Base-by-base conservation (phyloP, 2,329 filamentous ascomycete species). In the Phaeophleospora eucalypticola region DNA sequence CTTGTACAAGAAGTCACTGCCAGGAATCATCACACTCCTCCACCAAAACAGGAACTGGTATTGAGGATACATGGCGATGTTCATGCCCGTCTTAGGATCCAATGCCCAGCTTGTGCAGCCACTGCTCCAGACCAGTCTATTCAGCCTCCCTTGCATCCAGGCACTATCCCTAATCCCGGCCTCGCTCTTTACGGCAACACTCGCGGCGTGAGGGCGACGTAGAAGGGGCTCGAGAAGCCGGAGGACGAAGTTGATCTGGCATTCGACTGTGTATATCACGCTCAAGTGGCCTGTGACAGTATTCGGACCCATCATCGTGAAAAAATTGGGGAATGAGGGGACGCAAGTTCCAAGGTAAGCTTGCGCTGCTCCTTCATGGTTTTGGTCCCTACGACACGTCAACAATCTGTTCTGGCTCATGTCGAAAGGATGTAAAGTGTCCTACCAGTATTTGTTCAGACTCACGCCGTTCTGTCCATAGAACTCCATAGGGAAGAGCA, bases 81-180 rank as follows among this genome's bases (percentile, higher is more conserved):
- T 79, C 38, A 70, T 63, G 0, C 69, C 68, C 0, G 73, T 74
- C 37, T 66, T 67, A 0, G 65, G 60, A 47, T 79, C 71, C 2
- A 79, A 65, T 3, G 70, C 75, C 76, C 76, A 79, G n/a, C 68
- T 73, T 1, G 69, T 71, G 51, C 76, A 79, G 0, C 76, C 75
- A 1, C 68, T 69, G 0, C 67, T 60, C 72, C 73, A 79, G 1
- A 79, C 75, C 1, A 77, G 57, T 29, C 64, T 63, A 37, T 64
- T 70, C 0, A 70, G 68, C 42, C 68, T 66, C 0, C 53, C 37
- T 41, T 78, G 71, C 20, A 74, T 68, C 57, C 60, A 69, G 1
- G 53, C 35, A 45, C 62, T 63, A 54, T 77, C 60, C 46, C 52
- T 21, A 27, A 56, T 44, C 7, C 70, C 68, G 15, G 69, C 66